Base-by-base conservation (phyloP, 1,284 basidiomycete genomes). In the Calocybe gambosa region DNA sequence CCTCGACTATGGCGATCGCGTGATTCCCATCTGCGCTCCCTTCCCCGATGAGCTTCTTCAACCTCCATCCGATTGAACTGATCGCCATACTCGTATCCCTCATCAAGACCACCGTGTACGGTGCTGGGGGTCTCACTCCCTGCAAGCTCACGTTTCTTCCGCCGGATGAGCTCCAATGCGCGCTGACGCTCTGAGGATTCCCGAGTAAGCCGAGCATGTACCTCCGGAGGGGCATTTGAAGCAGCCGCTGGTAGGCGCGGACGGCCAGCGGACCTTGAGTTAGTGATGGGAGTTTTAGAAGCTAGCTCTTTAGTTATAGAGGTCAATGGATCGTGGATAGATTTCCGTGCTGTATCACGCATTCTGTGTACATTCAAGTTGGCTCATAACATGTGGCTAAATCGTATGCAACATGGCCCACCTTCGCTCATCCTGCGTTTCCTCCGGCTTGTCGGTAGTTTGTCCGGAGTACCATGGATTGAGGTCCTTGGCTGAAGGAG, bases 141-240 rank as follows among this genome's bases (percentile, higher is more conserved):
- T 26, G 68, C 71, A 61, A 71, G 62, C 59, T 87, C 82, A 0
- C 76, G 69, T 58, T 78, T 75, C 63, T 76, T 83, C 34, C 80
- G 70, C 39, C 69, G 69, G 20, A 87, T 81, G 15, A 90, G 75
- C 10, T 76, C 84, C 18, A 77, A 65, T 1, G 87, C 86, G 0
- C 88, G 78, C 54, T 80, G 74, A 1, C 85, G 76, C 60, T 90
- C 87, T 1, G 80, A 75, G 0, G 78, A 78, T 62, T 89, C 87
- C 16, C 86, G 79, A n/a, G 64, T 64, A 5, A 85, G 62, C 2
- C 86, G 78, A 2, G 74, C 75, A n/a, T 71, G 70, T 0, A 77
- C 69, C 49, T 73, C 69, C 5, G 68, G 64, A 9, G 64, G 70
- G 41, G 52, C 54, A 18, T 50, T 58, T 23, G 57, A 40, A 12